A percentile compares a stretch with the other conserved stretches of the same genome.
These are phyloP conservation scores for Lactarius akahatsu DNA, from an alignment of 768 basidiomycete species.

Conservation along the genomic window DNA sequence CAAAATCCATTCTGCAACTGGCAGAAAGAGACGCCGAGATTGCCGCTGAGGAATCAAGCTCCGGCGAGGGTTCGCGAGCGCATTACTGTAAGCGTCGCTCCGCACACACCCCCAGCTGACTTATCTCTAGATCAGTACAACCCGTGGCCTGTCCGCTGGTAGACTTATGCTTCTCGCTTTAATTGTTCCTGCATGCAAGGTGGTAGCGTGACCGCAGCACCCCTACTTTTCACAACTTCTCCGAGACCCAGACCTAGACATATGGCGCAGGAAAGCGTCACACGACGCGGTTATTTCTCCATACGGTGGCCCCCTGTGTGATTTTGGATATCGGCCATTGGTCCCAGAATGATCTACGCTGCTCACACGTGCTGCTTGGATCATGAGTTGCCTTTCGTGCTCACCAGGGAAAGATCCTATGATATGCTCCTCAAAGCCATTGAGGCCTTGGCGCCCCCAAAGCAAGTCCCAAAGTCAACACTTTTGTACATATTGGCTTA, in stretches of 20 bases:
- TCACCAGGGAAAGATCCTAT: background rate
- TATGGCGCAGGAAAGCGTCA: background rate
- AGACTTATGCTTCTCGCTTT: slow-evolving; percentile 26
- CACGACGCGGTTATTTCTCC: background rate
- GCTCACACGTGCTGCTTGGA: background rate
- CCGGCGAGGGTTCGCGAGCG: background rate
- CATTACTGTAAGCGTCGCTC: too few species aligned
- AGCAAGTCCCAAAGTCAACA: background rate
- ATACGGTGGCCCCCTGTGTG: background rate
- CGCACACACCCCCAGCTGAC: slow-evolving; percentile 51
- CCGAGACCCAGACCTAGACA: slow-evolving; percentile 19
- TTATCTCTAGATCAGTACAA: slow-evolving; percentile 57
- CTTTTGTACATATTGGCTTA: background rate
- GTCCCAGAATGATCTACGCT: background rate
- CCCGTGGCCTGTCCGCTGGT: slow-evolving; percentile 16
- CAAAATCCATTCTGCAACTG: slow-evolving; percentile 57
- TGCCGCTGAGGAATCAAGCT: slow-evolving; percentile 41
- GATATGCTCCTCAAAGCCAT: background rate
- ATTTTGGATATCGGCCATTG: background rate
- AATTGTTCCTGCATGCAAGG: background rate
- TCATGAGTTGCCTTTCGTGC: background rate
- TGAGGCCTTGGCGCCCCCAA: background rate
- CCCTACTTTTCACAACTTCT: slow-evolving; percentile 46
- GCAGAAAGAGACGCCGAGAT: slow-evolving; percentile 50
- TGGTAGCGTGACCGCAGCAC: slow-evolving; percentile 55